These are phyloP conservation scores for Schwanniomyces vanrijiae DNA, from an alignment of 805 yeast species.

Conservation along the genomic window DNA sequence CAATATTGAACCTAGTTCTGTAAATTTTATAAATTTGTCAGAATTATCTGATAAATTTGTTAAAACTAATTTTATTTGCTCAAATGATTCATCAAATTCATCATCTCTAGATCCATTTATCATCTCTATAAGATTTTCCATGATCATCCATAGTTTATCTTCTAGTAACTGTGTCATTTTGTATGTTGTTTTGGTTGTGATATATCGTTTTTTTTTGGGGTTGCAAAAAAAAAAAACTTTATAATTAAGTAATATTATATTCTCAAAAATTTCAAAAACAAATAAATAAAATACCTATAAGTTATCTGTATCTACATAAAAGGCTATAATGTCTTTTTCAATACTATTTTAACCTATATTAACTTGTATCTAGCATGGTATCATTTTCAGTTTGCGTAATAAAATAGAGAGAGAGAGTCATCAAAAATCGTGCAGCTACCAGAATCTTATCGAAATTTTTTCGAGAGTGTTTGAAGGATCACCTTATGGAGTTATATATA, in stretches of 20 bases:
- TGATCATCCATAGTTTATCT: background rate
- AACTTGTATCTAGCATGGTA: background rate
- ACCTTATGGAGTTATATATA: too few relatives aligned
- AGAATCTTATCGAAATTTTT: constrained; percentile 1
- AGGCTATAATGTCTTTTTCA: too few relatives aligned
- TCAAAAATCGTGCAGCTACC: background rate
- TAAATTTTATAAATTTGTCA: background rate
- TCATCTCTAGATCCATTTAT: background rate
- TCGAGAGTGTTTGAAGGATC: background rate
- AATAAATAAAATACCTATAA: background rate
- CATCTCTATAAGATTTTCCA: background rate
- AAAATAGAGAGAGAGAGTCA: background rate
- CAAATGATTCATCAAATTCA: background rate
- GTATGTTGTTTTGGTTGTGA: too few relatives aligned
- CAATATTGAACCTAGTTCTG: background rate
- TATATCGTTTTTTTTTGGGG: too few relatives aligned
- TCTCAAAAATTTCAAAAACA: background rate
- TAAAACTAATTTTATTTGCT: background rate
- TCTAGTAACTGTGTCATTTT: background rate
- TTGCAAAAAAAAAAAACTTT: background rate
- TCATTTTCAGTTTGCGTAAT: background rate
- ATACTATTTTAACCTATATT: background rate
- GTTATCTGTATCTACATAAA: too few relatives aligned
- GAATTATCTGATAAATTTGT: background rate
- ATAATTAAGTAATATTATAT: background rate